Evolutionary conservation across 2,329 filamentous ascomycete species (phyloP), one percentile per base, ranked within the genome.

Genomic region (Penicillium sp.): DNA sequence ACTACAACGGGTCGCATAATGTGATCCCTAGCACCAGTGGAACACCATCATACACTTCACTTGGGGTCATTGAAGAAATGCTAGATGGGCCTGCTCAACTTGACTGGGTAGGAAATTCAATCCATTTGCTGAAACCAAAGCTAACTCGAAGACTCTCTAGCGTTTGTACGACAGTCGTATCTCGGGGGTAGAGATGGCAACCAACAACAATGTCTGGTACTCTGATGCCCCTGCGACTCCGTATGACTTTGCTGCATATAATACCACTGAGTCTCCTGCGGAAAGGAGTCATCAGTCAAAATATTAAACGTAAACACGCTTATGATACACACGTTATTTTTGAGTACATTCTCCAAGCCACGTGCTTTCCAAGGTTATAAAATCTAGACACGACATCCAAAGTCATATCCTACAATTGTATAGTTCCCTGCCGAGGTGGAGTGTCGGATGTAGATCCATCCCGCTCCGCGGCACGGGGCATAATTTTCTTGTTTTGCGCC

Each of bases 1-100:
- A 16, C 18, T 13, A 21, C 22, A 40, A 21, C 9, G 42, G 46
- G 10, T 22, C 53, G 43, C 54, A 44, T 18, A 18, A 18, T 27
- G 24, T 27, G n/a, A 49, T 53, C 31, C 43, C 52, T n/a, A 24
- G 47, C 9, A n/a, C 45, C 24, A 24, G 16, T 24, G 53, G 52
- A 11, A 43, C 38, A 6, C 42, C 56, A 2, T 51, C 54, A 2
- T 57, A 57, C 36, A 57, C 48, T 4, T 58, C 61, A 6, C 48
- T 71, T 5, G 67, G 62, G 18, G 60, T 72, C 0, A 71, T 73
- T 47, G 67, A 65, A 32, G 67, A 68, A 14, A 73, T 73, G 70
- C 60, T 73, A 13, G 67, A 67, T 29, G 59, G 65, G 1, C 69
- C 70, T 9, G 61, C 59, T 32, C 67, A 66, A 51, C 47, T 73